Conservation (phyloP, 2,329 filamentous ascomycete species). For the Phaeoacremonium minimum region DNA sequence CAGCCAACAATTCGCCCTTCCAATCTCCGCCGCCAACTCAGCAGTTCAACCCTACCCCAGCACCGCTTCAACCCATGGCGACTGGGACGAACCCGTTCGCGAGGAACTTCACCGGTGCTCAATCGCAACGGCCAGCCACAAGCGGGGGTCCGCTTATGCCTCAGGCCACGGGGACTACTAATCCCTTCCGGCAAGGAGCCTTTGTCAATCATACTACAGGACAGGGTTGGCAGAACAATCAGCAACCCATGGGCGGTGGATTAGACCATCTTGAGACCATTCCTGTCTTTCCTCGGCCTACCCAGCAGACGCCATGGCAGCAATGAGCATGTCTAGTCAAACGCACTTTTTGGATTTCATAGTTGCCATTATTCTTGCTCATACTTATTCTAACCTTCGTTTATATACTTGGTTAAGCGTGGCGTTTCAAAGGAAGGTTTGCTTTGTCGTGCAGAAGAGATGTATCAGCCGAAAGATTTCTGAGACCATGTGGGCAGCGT, state of each 20-base stretch:
- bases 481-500: too few relatives aligned
- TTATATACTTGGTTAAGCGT: too few relatives aligned
- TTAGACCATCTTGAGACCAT: conserved; percentile 75
- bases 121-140: conserved; percentile 39
- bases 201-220: conserved; percentile 89
- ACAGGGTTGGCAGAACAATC: conserved; percentile 79
- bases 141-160: conserved; percentile 55
- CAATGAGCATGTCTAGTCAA: too few relatives aligned
- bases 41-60: conserved; percentile 22
- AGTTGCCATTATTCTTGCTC: too few relatives aligned
- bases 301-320: conserved; percentile 59
- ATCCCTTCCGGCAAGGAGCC: conserved; percentile 87
- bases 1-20: conserved; percentile 33
- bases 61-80: conserved; percentile 40
- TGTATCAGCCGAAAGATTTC: too few relatives aligned
- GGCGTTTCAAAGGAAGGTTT: too few relatives aligned
- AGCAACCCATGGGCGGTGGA: conserved; percentile 75
- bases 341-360: too few relatives aligned
- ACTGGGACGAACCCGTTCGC: conserved; percentile 60
- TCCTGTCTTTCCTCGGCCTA: conserved; percentile 81
- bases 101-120: conserved; percentile 32
- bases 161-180: conserved; percentile 83
- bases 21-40: conserved; percentile 33
- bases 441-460: too few relatives aligned
- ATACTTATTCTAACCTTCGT: too few relatives aligned